These are phyloP conservation scores for Chlorella sp. DNA, from an alignment of 139 green algal genomes.

Conservation along the genomic window DNA sequence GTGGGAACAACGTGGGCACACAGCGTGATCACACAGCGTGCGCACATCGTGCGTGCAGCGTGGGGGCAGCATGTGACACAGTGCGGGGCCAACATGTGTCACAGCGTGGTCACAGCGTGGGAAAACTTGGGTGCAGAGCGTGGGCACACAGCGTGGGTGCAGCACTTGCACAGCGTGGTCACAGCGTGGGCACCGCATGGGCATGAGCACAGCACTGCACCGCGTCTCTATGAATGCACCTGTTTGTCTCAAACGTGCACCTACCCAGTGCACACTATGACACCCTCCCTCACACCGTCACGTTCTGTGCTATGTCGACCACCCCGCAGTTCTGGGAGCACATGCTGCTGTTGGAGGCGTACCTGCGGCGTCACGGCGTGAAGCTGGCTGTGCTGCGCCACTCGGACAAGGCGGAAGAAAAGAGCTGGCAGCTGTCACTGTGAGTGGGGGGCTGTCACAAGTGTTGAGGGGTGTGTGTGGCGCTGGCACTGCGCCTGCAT, in stretches of 20 bases:
- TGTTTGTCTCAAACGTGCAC: no score
- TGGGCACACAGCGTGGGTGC: neutral
- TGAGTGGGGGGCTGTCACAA: no score
- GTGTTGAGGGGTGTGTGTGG: no score
- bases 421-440: neutral
- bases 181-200: neutral
- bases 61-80: no score
- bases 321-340: constrained; percentile 32
- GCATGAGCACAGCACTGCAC: neutral
- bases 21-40: no score
- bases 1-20: neutral
- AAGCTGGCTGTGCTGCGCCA: constrained; percentile 43
- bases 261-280: no score
- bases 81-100: constrained; percentile 67
- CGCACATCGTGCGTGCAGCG: no score
- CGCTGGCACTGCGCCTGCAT: no score
- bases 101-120: constrained; percentile 95
- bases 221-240: neutral
- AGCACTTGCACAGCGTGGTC: neutral
- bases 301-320: neutral
- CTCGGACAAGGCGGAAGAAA: constrained; percentile 5
- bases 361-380: constrained; percentile 48
- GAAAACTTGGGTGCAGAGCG: constrained; percentile 39
- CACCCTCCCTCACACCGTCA: no score
- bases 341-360: constrained; percentile 22